phyloP scores from a whole-genome alignment of 169 alveolate genomes.

The Condylostoma magnum region DNA sequence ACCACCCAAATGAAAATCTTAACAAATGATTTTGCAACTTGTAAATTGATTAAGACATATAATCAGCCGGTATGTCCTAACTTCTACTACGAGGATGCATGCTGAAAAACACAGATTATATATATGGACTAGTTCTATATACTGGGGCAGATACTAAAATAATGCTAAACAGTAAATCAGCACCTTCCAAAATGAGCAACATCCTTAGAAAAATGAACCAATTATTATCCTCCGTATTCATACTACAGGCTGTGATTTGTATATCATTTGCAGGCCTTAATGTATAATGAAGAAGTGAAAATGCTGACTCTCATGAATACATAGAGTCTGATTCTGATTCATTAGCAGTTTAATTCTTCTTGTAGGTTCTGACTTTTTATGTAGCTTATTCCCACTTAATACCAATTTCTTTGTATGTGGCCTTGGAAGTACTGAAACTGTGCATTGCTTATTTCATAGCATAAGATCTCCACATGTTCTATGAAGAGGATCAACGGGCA shows the following conservation, averaged over 20 bases:
- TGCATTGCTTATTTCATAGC: slow-evolving; percentile 1
- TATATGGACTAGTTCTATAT: slow-evolving; percentile 73
- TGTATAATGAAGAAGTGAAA: neutral
- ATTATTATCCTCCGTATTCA: slow-evolving; percentile 31
- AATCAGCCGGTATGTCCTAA: slow-evolving; percentile 16
- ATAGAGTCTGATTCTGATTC: neutral
- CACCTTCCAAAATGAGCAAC: neutral
- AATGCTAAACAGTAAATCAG: slow-evolving; percentile 56
- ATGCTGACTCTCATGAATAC: neutral
- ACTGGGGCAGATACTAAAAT: slow-evolving; percentile 83
- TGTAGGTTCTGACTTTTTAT: neutral
- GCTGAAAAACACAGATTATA: slow-evolving; percentile 68
- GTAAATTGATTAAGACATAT: neutral
- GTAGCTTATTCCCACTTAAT: slow-evolving; percentile 26
- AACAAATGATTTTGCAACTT: slow-evolving; percentile 39
- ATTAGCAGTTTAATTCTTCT: neutral
- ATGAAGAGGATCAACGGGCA: slow-evolving; percentile 65
- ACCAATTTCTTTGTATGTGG: slow-evolving; percentile 28
- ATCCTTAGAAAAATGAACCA: neutral
- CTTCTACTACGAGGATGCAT: slow-evolving; percentile 37
- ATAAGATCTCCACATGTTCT: slow-evolving; percentile 32
- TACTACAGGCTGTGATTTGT: slow-evolving; percentile 37
- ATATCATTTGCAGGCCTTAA: neutral
- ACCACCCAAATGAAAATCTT: slow-evolving; percentile 37
- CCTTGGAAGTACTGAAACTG: slow-evolving; percentile 31